A percentile compares a stretch with the other conserved stretches of the same genome.
Conservation (phyloP, 2,329 filamentous ascomycete genomes). For the Fusarium irregulare region DNA sequence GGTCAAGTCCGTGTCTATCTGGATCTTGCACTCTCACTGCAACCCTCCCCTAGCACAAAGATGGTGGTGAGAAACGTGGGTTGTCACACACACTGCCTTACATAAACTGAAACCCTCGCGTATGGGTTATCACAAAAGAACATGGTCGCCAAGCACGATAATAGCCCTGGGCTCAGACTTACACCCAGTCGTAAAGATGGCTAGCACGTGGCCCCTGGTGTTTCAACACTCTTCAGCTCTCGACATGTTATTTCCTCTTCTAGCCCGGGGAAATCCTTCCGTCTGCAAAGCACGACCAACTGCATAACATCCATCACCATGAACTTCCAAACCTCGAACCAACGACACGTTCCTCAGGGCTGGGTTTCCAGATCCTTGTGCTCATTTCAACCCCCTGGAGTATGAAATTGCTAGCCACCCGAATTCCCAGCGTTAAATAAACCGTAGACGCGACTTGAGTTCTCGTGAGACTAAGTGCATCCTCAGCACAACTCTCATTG, state of each 20-base stretch:
- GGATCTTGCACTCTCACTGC: conserved; percentile 9
- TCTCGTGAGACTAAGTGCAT: not conserved
- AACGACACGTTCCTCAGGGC: conserved; percentile 10
- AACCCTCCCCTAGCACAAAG: conserved; percentile 14
- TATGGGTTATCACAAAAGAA: not conserved
- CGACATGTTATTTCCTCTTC: conserved; percentile 20
- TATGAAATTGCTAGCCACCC: not conserved
- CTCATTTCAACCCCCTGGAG: conserved; percentile 1
- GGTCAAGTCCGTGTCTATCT: conserved; percentile 24
- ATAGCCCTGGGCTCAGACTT: not conserved
- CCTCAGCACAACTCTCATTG: not conserved
- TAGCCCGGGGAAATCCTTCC: conserved; percentile 23
- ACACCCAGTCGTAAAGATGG: not conserved
- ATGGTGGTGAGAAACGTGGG: conserved; percentile 26
- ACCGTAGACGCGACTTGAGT: not conserved
- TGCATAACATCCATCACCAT: conserved; percentile 16
- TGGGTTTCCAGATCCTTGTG: conserved; percentile 5
- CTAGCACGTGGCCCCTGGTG: not conserved
- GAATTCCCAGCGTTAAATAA: conserved; percentile 1
- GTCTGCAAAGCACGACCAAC: conserved; percentile 31
- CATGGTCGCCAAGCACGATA: not conserved
- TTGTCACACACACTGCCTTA: conserved; percentile 12
- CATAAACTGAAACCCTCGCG: conserved; percentile 26
- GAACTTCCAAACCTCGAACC: not conserved
- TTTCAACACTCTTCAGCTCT: conserved; percentile 28